Base-by-base conservation (phyloP, 1,139 yeast genomes). In the Yamadazyma dendronema region DNA sequence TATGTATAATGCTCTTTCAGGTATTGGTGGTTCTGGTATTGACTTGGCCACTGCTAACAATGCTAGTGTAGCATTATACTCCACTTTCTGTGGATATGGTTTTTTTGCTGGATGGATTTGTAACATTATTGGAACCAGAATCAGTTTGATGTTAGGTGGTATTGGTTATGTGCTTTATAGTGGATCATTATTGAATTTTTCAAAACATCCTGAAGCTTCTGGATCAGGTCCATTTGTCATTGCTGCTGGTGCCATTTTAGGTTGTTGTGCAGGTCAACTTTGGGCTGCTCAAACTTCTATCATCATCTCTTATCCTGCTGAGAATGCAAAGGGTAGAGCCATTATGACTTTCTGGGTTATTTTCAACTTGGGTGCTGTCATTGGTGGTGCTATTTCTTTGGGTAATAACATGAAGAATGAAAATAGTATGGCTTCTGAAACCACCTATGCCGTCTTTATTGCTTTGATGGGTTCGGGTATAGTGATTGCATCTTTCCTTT, bases 281-380 rank as follows among this genome's bases (percentile, higher is more conserved):
- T 79, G 84, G 84, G 73, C 80, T 30, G 81, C 81, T 28, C 84
- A 78, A 53, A 81, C 82, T 40, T 62, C 76, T 30, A 67, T 79
- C 33, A 71, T 78, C 48, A 71, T 79, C 69, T 63, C 79, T 13
- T 79, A 79, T 46, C 78, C 84, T 4, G 56, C 76, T n/a, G 84
- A 79, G 56, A 55, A 61, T 34, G 61, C 54, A 30, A 79, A 79
- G 57, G 85, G 82, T 37, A 59, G 62, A 35, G 79, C 78, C 37
- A 67, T 79, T 36, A 65, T 68, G 72, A 55, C 74, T 16, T 79
- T 79, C 56, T 79, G 85, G 85, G 65, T 75, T 39, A 75, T 79
- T 40, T 79, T 79, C 66, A 78, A 79, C 59, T 59, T 79, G 46
- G 85, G 85, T 51, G 81, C 79, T 11, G 84, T 78, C 36, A 74